These are phyloP conservation scores for Neostapfia colusana DNA, from an alignment of 176 grass and related monocot genomes.

Conservation along the genomic window DNA sequence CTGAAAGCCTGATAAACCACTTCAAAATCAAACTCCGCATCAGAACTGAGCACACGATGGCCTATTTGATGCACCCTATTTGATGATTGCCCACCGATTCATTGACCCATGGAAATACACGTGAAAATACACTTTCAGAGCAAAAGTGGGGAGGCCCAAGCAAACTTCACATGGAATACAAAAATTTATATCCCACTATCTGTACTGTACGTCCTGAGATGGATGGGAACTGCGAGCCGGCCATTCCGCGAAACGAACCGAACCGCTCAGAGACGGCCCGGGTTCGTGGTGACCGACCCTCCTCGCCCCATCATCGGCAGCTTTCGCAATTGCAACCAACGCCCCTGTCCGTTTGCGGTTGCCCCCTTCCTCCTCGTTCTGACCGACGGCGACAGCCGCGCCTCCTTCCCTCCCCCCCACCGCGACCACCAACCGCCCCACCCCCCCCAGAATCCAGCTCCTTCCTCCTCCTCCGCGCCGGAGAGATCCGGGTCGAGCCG, in stretches of 20 bases:
- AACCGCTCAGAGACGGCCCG: not conserved
- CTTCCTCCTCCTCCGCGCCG: not conserved
- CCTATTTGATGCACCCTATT: no score
- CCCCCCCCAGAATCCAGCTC: not conserved
- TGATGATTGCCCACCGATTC: no score
- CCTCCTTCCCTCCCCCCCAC: not conserved
- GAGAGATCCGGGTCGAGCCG: slow-evolving; percentile 38
- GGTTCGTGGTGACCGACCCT: not conserved
- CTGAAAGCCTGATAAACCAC: slow-evolving; percentile 24
- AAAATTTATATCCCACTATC: not conserved
- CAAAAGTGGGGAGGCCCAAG: not conserved
- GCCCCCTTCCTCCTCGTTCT: not conserved
- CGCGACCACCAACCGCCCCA: slow-evolving; percentile 1
- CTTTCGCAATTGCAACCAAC: slow-evolving; percentile 21
- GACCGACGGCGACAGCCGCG: slow-evolving; percentile 40
- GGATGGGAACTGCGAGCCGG: not conserved
- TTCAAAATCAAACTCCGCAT: not conserved
- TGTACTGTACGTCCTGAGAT: not conserved
- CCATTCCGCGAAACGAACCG: not conserved
- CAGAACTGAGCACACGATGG: not conserved
- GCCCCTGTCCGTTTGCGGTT: not conserved
- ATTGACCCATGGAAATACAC: no score
- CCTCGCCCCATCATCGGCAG: not conserved
- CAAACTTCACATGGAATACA: not conserved
- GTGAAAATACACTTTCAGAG: no score